Base-by-base conservation (phyloP, 768 basidiomycete species). In the Podaxis carcinomalis region DNA sequence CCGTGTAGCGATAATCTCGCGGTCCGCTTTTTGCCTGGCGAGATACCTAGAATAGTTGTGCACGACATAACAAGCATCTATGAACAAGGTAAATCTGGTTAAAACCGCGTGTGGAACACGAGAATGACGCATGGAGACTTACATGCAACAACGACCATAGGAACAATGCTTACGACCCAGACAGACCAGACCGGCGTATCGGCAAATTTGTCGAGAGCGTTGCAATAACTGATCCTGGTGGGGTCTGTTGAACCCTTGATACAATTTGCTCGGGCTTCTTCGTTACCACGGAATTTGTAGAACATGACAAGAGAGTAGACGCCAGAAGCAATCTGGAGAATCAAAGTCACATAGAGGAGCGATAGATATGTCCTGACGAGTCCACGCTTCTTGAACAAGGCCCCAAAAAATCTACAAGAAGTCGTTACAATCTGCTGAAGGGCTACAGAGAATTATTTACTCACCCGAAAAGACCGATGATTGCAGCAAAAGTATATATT, bases 31-130 rank as follows among this genome's bases (percentile, higher is more conserved):
- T 63, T 76, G 70, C 57, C 66, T 62, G 7, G 63, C 64, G 27
- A 79, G 68, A 50, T 73, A 70, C 49, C 68, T 71, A 7, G 70
- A 71, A 52, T 78, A 79, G 49, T 73, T 66, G 27, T 70, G 63
- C 11, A 76, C 73, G 37, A 78, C 65, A 55, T 77, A 77, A 51
- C 74, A 73, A 13, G 75, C 75, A 64, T 79, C 78, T 79, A 47
- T 23, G 32, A 39, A 50, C 5, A 42, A 44, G 28, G 62, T 28
- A 39, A 46, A 27, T 44, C 39, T 27, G 27, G 61, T 63, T 11
- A 59, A 55, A 53, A 55, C 62, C 13, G 54, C 60, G 7, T 35
- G 16, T 37, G 47, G 7, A 51, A 27, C 56, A 36, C 4, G 21
- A n/a, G 19, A 40, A 52, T 19, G 39, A 42, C n/a, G 46, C 36